Evolutionary conservation across 352 stramenopile genomes (phyloP).

Genomic region (Blastocystis sp.): DNA sequence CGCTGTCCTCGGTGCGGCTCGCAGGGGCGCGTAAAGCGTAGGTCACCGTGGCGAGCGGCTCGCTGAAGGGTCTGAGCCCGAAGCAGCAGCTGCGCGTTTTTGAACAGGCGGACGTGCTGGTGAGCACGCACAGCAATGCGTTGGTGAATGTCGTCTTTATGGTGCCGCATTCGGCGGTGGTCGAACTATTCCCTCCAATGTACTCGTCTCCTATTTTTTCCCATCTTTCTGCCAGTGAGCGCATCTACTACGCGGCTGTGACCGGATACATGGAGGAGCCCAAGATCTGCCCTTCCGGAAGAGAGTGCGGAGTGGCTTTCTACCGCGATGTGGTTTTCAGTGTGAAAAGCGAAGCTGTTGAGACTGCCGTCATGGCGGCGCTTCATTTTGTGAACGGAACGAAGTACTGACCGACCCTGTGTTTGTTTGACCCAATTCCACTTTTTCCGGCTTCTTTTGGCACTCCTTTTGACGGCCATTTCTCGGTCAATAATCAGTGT

Average conservation of each 20-base stretch:
- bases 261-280: neutral
- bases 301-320: neutral
- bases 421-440: neutral
- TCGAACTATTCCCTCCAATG: slow-evolving; percentile 14
- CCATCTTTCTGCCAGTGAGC: neutral
- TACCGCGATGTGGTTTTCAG: neutral
- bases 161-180: neutral
- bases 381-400: neutral
- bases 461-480: neutral
- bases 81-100: neutral
- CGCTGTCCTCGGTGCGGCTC: neutral
- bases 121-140: neutral
- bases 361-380: neutral
- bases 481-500: neutral
- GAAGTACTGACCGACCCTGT: neutral
- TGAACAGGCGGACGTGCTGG: neutral
- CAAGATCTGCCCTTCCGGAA: neutral
- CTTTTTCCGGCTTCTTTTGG: neutral
- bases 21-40: neutral
- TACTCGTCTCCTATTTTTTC: neutral
- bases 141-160: slow-evolving; percentile 38
- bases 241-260: neutral
- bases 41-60: neutral
- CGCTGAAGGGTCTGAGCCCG: neutral
- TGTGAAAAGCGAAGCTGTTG: neutral